phyloP scores from a whole-genome alignment of 108 stramenopile species.

The Thalassiosira profunda region DNA sequence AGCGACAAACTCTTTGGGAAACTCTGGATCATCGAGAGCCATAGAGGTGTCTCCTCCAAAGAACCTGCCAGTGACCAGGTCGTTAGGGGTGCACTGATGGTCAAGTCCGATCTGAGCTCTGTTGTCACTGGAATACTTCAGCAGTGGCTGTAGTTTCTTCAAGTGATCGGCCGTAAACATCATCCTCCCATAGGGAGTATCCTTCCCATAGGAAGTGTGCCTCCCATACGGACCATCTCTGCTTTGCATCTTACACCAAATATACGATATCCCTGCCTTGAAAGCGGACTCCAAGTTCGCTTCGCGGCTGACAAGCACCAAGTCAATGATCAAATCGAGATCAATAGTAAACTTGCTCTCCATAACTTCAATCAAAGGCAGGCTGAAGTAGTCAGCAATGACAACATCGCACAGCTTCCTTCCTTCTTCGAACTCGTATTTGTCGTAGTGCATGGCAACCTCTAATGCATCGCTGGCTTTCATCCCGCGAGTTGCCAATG shows the following conservation, averaged over 20 bases:
- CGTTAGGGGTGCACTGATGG: not conserved
- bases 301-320: not conserved
- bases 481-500: constrained; percentile 4
- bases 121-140: not conserved
- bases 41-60: too few species aligned
- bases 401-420: constrained; percentile 9
- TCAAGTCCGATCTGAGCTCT: not conserved
- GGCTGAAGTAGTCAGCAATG: constrained; percentile 2
- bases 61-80: not conserved
- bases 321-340: not conserved
- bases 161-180: not conserved
- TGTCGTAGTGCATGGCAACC: constrained; percentile 13
- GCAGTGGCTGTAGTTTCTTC: not conserved
- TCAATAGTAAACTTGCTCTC: not conserved
- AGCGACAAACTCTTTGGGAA: not conserved
- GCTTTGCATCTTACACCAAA: not conserved
- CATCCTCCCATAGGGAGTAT: not conserved
- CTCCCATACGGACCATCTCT: not conserved
- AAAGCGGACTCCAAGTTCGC: not conserved
- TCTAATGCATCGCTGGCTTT: constrained; percentile 1
- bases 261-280: not conserved
- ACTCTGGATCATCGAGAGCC: not conserved
- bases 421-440: constrained; percentile 17
- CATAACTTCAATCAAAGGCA: not conserved
- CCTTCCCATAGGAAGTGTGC: too few species aligned